Percentiles rank a stretch among this genome's conserved stretches.
Evolutionary conservation across 129 eudicot species (phyloP).

Genomic region (Centrapalus pauciflorus): DNA sequence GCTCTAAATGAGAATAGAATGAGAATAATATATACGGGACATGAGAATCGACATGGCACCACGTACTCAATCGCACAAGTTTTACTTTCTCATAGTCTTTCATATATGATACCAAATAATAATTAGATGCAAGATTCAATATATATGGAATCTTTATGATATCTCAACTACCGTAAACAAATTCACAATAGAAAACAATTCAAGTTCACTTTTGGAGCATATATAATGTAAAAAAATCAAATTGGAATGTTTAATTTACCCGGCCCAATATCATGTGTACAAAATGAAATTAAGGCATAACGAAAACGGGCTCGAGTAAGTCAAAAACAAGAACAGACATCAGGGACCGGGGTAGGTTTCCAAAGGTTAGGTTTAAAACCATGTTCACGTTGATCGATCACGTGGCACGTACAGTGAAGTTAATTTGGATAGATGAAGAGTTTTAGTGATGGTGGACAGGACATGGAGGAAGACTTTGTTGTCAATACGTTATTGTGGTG

Average conservation of each 20-base stretch:
- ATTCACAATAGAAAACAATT: neutral
- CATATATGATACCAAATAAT: slow-evolving; percentile 7
- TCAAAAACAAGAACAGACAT: neutral
- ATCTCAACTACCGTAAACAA: neutral
- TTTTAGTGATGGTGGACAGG: slow-evolving; percentile 16
- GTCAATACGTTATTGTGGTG: slow-evolving; percentile 12
- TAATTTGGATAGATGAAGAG: slow-evolving; percentile 1
- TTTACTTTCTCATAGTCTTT: slow-evolving; percentile 22
- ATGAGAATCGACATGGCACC: slow-evolving; percentile 29
- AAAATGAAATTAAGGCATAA: no score
- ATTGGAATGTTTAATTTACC: no score
- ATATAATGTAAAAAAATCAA: no score
- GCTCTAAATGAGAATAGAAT: slow-evolving; percentile 19
- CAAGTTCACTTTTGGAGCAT: neutral
- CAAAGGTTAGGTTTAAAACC: slow-evolving; percentile 19
- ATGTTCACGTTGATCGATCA: neutral
- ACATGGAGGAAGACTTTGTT: slow-evolving; percentile 14
- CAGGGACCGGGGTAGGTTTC: neutral
- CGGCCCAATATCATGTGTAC: no score
- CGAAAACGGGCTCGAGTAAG: no score
- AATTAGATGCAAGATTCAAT: slow-evolving; percentile 14
- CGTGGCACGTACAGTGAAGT: neutral
- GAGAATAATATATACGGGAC: no score
- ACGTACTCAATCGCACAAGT: slow-evolving; percentile 15
- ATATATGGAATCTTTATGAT: slow-evolving; percentile 7